phyloP scores from a whole-genome alignment of 2,329 filamentous ascomycete genomes.

The Aaosphaeria arxii region DNA sequence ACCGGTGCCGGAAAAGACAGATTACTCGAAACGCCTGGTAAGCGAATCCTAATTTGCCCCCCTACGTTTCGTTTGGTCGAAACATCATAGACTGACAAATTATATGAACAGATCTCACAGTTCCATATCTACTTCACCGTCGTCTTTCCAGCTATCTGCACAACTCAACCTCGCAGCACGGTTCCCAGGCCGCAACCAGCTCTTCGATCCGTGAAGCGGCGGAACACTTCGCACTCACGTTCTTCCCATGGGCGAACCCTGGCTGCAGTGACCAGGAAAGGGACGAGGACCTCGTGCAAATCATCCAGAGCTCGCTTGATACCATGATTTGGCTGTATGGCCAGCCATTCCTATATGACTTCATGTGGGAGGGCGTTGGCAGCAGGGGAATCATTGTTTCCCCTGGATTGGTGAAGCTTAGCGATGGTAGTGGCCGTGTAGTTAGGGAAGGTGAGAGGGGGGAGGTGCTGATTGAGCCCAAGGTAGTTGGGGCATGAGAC shows the following conservation, averaged over 20 bases:
- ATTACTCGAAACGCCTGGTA: not conserved
- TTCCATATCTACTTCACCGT: constrained; percentile 21
- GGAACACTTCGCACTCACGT: constrained; percentile 30
- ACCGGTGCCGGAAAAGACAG: constrained; percentile 1
- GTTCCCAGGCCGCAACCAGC: constrained; percentile 2
- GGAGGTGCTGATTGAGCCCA: not conserved
- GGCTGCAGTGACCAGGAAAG: constrained; percentile 20
- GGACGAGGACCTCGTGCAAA: constrained; percentile 23
- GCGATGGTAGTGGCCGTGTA: not conserved
- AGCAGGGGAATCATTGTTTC: constrained; percentile 19
- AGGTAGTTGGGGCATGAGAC: not conserved
- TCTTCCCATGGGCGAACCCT: constrained; percentile 35
- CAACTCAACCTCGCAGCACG: constrained; percentile 4
- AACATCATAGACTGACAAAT: not conserved
- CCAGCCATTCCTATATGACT: constrained; percentile 20
- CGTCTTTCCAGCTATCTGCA: constrained; percentile 26
- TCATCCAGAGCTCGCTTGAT: constrained; percentile 24
- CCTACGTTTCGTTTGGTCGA: not conserved
- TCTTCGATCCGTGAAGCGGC: constrained; percentile 31
- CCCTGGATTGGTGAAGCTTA: constrained; percentile 16
- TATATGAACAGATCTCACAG: constrained; percentile 11
- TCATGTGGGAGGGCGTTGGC: constrained; percentile 22
- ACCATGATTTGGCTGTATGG: constrained; percentile 28
- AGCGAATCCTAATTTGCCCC: not conserved
- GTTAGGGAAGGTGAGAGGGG: not conserved